These are phyloP conservation scores for Cyberlindnera suaveolens DNA, from an alignment of 805 yeast species.

Conservation along the genomic window DNA sequence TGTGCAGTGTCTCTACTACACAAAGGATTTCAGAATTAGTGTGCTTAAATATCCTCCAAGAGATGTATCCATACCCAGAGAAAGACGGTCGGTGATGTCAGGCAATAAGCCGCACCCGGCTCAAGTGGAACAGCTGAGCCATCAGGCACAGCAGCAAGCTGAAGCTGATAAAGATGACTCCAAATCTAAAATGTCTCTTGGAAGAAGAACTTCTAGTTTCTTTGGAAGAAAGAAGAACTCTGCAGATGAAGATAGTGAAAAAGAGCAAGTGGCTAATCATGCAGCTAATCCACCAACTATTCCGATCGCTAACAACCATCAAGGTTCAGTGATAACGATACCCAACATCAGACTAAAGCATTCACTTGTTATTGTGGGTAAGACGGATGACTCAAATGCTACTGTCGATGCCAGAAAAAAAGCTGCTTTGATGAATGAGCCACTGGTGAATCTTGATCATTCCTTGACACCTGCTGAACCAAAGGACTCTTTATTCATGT, in stretches of 20 bases:
- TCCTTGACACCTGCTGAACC: conserved; percentile 46
- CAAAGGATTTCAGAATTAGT: conserved; percentile 58
- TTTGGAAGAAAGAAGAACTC: conserved; percentile 21
- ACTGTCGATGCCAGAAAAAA: conserved; percentile 71
- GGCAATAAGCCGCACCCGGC: conserved; percentile 37
- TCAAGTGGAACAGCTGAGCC: conserved; percentile 1
- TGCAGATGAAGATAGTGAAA: conserved; percentile 7
- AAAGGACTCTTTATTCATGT: conserved; percentile 47
- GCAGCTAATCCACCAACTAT: conserved; percentile 1
- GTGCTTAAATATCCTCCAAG: conserved; percentile 43
- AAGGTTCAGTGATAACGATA: conserved; percentile 6
- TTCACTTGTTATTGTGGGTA: conserved; percentile 14
- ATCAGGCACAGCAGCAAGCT: conserved; percentile 1
- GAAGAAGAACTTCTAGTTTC: conserved; percentile 25
- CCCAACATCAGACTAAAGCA: conserved; percentile 15
- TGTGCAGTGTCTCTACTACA: conserved; percentile 78
- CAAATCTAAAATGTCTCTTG: conserved; percentile 10
- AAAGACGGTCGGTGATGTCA: conserved; percentile 33
- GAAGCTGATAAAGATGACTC: conserved; percentile 9
- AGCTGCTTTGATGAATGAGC: conserved; percentile 73
- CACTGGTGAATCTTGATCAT: conserved; percentile 76
- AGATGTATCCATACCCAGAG: conserved; percentile 23
- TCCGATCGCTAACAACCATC: neutral
- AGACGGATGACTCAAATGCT: conserved; percentile 26
- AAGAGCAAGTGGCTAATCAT: neutral